Base-by-base conservation (phyloP, 345 rosid genomes). In the Viola odorata region DNA sequence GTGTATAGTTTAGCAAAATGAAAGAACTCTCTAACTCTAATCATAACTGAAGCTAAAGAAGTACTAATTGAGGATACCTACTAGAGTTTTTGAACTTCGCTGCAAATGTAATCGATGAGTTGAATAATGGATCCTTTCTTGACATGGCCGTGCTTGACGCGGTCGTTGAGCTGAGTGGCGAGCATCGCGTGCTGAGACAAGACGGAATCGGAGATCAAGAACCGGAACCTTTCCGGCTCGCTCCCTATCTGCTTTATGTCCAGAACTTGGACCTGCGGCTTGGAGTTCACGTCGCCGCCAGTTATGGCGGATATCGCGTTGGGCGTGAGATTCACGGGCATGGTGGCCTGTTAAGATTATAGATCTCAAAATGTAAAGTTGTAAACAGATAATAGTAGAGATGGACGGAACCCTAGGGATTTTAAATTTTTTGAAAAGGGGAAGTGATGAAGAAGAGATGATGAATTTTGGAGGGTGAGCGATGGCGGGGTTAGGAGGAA, bases 81-180 rank as follows among this genome's bases (percentile, higher is more conserved):
- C 91, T 77, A 83, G 84, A 91, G 95, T 52, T 73, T 81, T 63
- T 73, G 90, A 48, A 80, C 80, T 17, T 75, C 67, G 78, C 88
- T 84, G 84, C 96, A 91, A 63, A 88, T 85, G 76, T 86, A 88
- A 70, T 88, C 98, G 47, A 84, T 78, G 45, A 91, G 72, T 79
- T 91, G 98, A 70, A 91, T 74, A 16, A 91, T 78, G n/a, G 95
- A 88, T 55, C 98, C 96, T 53, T 75, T 85, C 77, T 66, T 78
- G 78, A 85, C 80, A 7, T 61, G 77, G 50, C 82, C 85, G 23
- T 68, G 60, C 66, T 73, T 85, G 79, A 91, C 83, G 36, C 68
- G 84, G 65, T 85, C 91, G 63, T 83, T 91, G 50, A 91, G 90
- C 84, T 85, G 91, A 73, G 84, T 82, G 0, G 91, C 90, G 9